Conservation (phyloP, 2,329 filamentous ascomycete genomes). For the Emergomyces pasteurianus region DNA sequence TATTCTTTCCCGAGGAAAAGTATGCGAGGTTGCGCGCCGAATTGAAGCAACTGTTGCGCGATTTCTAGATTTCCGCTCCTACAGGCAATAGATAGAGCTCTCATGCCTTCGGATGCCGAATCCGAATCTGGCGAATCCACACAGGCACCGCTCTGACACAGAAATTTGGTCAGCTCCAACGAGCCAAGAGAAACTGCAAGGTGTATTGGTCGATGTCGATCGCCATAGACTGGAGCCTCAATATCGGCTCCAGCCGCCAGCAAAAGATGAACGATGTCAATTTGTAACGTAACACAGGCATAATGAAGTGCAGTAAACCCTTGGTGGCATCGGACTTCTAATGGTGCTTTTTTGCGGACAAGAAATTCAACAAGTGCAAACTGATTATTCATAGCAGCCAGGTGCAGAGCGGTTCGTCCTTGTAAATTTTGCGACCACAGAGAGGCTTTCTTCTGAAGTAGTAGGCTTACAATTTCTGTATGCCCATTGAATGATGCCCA, state of each 20-base stretch:
- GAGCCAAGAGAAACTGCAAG: conserved; percentile 21
- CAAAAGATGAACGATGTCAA: conserved; percentile 22
- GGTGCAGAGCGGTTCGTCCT: conserved; percentile 25
- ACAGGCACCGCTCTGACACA: conserved; percentile 20
- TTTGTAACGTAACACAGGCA: conserved; percentile 22
- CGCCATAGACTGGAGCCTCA: conserved; percentile 20
- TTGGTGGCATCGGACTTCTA: conserved; percentile 20
- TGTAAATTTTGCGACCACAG: conserved; percentile 18
- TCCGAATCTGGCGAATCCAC: conserved; percentile 21
- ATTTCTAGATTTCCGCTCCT: conserved; percentile 22
- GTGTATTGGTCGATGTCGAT: conserved; percentile 24
- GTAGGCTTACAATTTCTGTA: conserved; percentile 22
- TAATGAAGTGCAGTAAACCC: conserved; percentile 27
- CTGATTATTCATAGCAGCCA: conserved; percentile 23
- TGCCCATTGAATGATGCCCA: conserved; percentile 30
- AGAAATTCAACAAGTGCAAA: conserved; percentile 29
- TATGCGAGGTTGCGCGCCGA: conserved; percentile 19
- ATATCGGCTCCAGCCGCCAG: conserved; percentile 23
- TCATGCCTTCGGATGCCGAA: conserved; percentile 21
- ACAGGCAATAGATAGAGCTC: conserved; percentile 26
- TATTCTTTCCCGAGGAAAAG: conserved; percentile 15
- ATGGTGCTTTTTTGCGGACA: conserved; percentile 20
- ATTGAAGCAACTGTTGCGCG: conserved; percentile 23
- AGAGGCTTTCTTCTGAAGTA: conserved; percentile 20
- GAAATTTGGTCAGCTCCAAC: conserved; percentile 19